Evolutionary conservation across 1,284 basidiomycete genomes (phyloP).

Genomic region (Cryptococcus wingfieldii): DNA sequence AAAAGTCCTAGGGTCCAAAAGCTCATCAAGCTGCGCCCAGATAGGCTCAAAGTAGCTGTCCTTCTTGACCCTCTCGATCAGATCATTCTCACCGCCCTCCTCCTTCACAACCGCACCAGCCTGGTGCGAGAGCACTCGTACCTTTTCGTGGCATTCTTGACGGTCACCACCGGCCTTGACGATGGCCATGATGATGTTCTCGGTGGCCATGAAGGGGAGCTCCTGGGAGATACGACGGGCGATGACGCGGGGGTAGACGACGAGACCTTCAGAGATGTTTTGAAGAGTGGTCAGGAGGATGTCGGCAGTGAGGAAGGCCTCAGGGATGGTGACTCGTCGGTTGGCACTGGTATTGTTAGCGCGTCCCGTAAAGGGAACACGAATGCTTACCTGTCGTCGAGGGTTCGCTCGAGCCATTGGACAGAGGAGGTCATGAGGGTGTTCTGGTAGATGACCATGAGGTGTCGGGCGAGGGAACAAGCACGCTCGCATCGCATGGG

Average conservation of each 20-base stretch:
- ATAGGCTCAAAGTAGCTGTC: conserved; percentile 64
- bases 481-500: conserved; percentile 98
- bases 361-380: neutral
- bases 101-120: conserved; percentile 93
- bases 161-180: conserved; percentile 92
- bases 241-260: conserved; percentile 97
- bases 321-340: conserved; percentile 90
- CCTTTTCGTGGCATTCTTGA: conserved; percentile 95
- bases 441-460: conserved; percentile 91
- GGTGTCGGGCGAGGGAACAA: conserved; percentile 86
- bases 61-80: conserved; percentile 77
- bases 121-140: conserved; percentile 92
- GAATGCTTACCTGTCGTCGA: conserved; percentile 72
- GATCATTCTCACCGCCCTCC: conserved; percentile 90
- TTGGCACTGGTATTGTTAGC: conserved; percentile 66
- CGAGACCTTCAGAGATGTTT: conserved; percentile 94
- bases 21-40: conserved; percentile 50
- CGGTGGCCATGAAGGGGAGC: conserved; percentile 98
- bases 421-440: conserved; percentile 84
- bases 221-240: conserved; percentile 86
- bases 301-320: conserved; percentile 95
- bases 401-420: conserved; percentile 95
- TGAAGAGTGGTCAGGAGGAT: conserved; percentile 92
- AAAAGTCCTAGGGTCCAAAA: conserved; percentile 77
- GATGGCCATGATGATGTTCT: conserved; percentile 99